These are phyloP conservation scores for Pichia occidentalis DNA, from an alignment of 805 yeast genomes.

Conservation along the genomic window DNA sequence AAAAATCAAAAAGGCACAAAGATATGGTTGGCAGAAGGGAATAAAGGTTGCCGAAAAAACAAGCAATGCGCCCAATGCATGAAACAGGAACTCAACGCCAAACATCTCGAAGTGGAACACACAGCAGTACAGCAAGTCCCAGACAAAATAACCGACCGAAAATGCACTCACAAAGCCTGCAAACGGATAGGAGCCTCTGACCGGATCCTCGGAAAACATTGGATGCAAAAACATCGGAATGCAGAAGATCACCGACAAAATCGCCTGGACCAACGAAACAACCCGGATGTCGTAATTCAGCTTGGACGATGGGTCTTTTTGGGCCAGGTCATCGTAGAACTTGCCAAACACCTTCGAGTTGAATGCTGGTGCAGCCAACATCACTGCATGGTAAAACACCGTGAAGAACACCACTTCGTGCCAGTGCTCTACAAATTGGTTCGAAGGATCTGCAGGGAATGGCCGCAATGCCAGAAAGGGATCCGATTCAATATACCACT, in stretches of 20 bases:
- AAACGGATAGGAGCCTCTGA: conserved; percentile 69
- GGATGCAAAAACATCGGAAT: conserved; percentile 62
- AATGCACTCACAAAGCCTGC: conserved; percentile 67
- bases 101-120: conserved; percentile 54
- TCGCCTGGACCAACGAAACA: conserved; percentile 80
- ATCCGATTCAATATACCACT: conserved; percentile 30
- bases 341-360: conserved; percentile 45
- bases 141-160: conserved; percentile 80
- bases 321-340: conserved; percentile 35
- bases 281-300: conserved; percentile 85
- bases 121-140: conserved; percentile 77
- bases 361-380: conserved; percentile 45
- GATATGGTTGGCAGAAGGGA: conserved; percentile 77
- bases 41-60: conserved; percentile 59
- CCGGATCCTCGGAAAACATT: conserved; percentile 40
- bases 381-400: conserved; percentile 51
- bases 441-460: conserved; percentile 39
- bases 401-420: conserved; percentile 68
- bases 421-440: conserved; percentile 47
- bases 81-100: conserved; percentile 77
- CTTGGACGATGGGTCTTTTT: conserved; percentile 39
- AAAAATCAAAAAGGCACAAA: conserved; percentile 75
- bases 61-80: conserved; percentile 73
- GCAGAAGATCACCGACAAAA: conserved; percentile 52
- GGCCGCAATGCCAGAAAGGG: conserved; percentile 40